A percentile compares a stretch with the other conserved stretches of the same genome.
Conservation (phyloP, 768 basidiomycete species). For the Podaxis pistillaris region DNA sequence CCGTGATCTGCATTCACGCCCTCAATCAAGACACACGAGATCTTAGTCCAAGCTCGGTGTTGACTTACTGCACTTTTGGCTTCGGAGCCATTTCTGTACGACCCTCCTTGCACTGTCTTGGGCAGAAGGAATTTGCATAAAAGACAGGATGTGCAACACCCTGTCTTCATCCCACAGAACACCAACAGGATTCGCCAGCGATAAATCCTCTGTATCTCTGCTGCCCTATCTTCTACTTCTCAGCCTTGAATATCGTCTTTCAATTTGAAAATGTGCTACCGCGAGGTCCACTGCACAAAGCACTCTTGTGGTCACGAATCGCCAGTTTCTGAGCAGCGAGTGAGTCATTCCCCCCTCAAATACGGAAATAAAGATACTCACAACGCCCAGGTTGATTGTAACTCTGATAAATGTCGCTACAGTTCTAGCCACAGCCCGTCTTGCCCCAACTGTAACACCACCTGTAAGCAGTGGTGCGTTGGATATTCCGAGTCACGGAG, state of each 20-base stretch:
- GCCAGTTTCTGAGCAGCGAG: slow-evolving; percentile 25
- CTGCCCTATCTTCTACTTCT: background rate
- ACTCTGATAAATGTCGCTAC: slow-evolving; percentile 39
- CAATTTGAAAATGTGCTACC: slow-evolving; percentile 38
- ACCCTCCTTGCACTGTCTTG: background rate
- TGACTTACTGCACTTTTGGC: background rate
- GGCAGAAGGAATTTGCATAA: background rate
- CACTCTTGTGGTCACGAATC: slow-evolving; percentile 38
- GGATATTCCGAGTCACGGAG: background rate
- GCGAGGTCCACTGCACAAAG: slow-evolving; percentile 34
- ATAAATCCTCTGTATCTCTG: background rate
- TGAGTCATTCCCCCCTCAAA: slow-evolving; percentile 17
- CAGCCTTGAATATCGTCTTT: background rate
- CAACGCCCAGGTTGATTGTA: slow-evolving; percentile 40
- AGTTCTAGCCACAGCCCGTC: slow-evolving; percentile 33
- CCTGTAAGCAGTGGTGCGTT: slow-evolving; percentile 40
- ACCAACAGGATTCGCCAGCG: background rate
- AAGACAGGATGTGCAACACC: background rate
- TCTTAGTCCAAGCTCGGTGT: background rate
- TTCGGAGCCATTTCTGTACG: background rate
- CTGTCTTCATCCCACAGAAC: background rate
- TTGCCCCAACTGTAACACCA: slow-evolving; percentile 35
- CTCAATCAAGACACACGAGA: background rate
- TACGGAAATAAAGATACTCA: slow-evolving; percentile 10
- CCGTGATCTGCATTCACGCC: slow-evolving; percentile 1